Evolutionary conservation across 768 basidiomycete genomes (phyloP), one percentile per base, ranked within the genome.

Genomic region (Leccinum ochraceum): DNA sequence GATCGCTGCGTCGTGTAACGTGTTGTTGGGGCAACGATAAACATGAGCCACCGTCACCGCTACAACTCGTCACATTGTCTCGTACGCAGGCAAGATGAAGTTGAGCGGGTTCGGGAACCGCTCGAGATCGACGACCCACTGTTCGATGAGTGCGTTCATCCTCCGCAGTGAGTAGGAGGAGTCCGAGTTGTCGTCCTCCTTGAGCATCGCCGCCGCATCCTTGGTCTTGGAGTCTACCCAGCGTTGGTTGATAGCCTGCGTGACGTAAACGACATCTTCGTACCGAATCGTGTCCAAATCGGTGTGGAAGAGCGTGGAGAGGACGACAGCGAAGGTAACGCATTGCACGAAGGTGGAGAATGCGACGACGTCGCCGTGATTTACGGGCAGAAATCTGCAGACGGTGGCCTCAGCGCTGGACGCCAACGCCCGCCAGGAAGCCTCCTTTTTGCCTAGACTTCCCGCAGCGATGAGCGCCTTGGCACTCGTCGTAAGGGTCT

Each of bases 51-150:
- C 69, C 0, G 81, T 79, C 1, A 83, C 67, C 0, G 85, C 85
- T 26, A 86, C 80, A 26, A 88, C 80, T 0, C 86, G 78, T 86
- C 87, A 88, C 60, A 86, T 73, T 0, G 86, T 86, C 63, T 88
- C 87, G 72, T 81, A 88, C 0, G 85, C 73, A 0, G 87, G 87
- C 10, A 88, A 77, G 50, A 88, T 77, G 44, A 81, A 79, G 53
- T 88, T 77, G 0, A 87, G 63, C 0, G 86, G 85, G 2, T 66
- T 66, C 8, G 64, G 60, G n/a, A 65, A 61, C 7, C 39, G 60
- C 0, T 75, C 73, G 3, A 17, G 58, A 1, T 67, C 62, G 34
- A 75, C 72, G 26, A 87, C 61, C 62, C 87, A 80, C 2, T 30
- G 44, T 20, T 67, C 54, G 6, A 73, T 54, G 5, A 65, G 69